Evolutionary conservation across 2,329 filamentous ascomycete species (phyloP), one percentile per base, ranked within the genome.

Genomic region (Juglanconis juglandina): DNA sequence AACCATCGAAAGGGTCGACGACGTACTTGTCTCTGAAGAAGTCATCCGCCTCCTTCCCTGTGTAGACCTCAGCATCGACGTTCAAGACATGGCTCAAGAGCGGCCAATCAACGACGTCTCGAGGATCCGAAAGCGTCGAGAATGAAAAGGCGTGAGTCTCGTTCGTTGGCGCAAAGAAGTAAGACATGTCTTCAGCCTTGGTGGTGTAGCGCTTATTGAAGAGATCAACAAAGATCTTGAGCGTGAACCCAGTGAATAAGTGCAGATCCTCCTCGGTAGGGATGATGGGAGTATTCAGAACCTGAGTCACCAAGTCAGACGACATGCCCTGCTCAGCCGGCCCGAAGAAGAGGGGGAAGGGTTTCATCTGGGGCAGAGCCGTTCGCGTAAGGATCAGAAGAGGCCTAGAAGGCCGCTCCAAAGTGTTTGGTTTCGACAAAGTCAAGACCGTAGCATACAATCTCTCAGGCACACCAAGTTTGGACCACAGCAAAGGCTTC

Each of bases 181-280:
- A 99, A 0, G 92, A 88, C 71, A 96, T 82, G 34, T 87, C 85
- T 1, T 80, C 73, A 0, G 79, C 66, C 14, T 86, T 79, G 0
- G 83, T 77, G 53, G 90, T 86, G 68, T 91, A 99, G 3, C 81
- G 80, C 72, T 99, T 99, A 72, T 92, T 94, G 76, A 96, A 98
- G 0, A 97, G 78, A 66, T 98, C 92, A 14, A 84, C 77, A 72
- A 96, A 97, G 0, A 96, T 73, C 4, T 83, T 81, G 46, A 96
- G 75, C 0, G 91, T 96, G 70, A 95, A 96, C 0, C 72, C 73
- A 0, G 86, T 87, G n/a, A 98, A 71, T 1, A 77, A 71, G 0
- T 81, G 73, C 0, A 92, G 65, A 1, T 79, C 69, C 0, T 75
- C 68, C 0, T 76, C 66, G 0, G 75, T 71, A 0, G 86, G 64